These are phyloP conservation scores for Penicillium sp. DNA, from an alignment of 2,329 filamentous ascomycete genomes.

Conservation along the genomic window DNA sequence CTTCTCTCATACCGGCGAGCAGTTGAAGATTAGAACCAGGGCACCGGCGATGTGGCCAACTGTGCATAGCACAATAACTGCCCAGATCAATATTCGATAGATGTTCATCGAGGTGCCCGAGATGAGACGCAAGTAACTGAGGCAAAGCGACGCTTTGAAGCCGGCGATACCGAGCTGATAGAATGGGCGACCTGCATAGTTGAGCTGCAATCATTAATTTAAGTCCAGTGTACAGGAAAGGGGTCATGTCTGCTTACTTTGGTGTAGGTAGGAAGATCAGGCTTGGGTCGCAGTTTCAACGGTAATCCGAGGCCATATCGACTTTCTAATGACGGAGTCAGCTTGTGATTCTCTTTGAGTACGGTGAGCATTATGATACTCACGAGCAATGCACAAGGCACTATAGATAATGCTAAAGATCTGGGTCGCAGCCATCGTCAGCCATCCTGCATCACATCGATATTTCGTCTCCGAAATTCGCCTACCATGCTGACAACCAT, in stretches of 20 bases:
- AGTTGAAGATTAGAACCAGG: constrained; percentile 54
- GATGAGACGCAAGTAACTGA: constrained; percentile 56
- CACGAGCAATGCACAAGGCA: constrained; percentile 53
- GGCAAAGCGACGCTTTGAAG: constrained; percentile 58
- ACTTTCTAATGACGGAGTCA: constrained; percentile 45
- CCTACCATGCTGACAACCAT: constrained; percentile 39
- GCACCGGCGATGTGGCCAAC: constrained; percentile 53
- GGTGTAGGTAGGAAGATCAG: constrained; percentile 49
- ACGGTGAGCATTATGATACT: constrained; percentile 21
- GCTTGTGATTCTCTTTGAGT: neutral
- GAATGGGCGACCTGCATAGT: constrained; percentile 56
- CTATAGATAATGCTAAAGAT: constrained; percentile 54
- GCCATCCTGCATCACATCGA: neutral
- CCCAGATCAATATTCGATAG: constrained; percentile 51
- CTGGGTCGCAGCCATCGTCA: constrained; percentile 15
- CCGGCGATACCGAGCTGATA: constrained; percentile 59
- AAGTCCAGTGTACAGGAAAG: neutral
- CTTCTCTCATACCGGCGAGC: constrained; percentile 44
- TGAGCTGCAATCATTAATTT: constrained; percentile 38
- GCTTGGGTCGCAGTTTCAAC: constrained; percentile 45
- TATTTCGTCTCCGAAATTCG: neutral
- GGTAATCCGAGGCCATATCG: constrained; percentile 57
- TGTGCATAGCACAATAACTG: constrained; percentile 47
- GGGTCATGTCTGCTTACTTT: constrained; percentile 24
- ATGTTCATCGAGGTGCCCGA: constrained; percentile 49